These are phyloP conservation scores for Fraxinus ornus DNA, from an alignment of 305 asterid genomes.

Conservation along the genomic window DNA sequence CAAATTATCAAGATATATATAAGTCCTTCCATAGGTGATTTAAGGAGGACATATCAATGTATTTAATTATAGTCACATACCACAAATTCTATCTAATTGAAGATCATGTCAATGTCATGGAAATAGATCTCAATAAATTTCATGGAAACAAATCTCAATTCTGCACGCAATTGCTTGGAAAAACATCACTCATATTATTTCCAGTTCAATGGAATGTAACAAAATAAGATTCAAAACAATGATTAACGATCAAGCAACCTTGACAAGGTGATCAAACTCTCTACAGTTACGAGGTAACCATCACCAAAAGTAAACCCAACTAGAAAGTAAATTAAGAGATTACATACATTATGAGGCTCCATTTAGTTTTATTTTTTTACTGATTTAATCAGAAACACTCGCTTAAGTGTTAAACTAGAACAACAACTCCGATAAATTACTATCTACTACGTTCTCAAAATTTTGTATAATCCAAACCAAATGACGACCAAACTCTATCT, in stretches of 20 bases:
- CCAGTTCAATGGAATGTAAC: not conserved
- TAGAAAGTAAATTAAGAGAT: not conserved
- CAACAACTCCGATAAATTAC: not conserved
- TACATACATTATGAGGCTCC: not conserved
- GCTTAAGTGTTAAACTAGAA: not conserved
- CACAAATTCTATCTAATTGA: too few relatives aligned
- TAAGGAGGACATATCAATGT: too few relatives aligned
- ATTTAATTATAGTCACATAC: too few relatives aligned
- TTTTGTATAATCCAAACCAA: not conserved
- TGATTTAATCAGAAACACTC: not conserved
- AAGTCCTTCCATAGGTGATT: too few relatives aligned
- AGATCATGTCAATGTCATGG: too few relatives aligned
- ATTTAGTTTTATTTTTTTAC: not conserved
- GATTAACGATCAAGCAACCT: conserved; percentile 2
- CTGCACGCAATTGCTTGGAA: not conserved
- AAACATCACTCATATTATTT: not conserved
- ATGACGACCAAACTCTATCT: not conserved
- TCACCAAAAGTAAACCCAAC: not conserved
- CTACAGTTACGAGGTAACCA: not conserved
- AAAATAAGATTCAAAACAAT: not conserved
- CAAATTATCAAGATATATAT: too few relatives aligned
- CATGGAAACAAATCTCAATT: not conserved
- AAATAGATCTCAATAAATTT: too few relatives aligned
- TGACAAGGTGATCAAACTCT: not conserved
- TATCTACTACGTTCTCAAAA: not conserved